phyloP scores from a whole-genome alignment of 768 basidiomycete genomes.

The Suillus hirtellus region DNA sequence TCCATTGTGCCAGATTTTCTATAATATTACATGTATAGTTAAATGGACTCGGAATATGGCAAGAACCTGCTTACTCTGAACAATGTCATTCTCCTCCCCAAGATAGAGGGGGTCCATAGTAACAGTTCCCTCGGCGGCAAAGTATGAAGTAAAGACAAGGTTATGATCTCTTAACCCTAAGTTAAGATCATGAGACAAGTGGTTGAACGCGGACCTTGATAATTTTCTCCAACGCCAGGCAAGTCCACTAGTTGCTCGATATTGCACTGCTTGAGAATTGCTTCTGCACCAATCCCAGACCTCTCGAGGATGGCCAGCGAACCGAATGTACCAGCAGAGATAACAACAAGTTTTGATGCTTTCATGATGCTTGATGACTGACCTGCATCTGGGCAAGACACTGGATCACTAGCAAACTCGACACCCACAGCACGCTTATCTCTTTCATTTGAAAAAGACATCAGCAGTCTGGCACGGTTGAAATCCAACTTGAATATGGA shows the following conservation, averaged over 20 bases:
- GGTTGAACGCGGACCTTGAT: conserved; percentile 29
- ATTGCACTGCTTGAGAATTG: conserved; percentile 28
- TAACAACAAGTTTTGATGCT: conserved; percentile 38
- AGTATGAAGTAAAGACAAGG: conserved; percentile 30
- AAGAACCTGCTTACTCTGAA: conserved; percentile 37
- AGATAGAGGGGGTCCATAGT: conserved; percentile 51
- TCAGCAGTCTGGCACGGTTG: background rate
- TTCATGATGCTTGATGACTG: conserved; percentile 19
- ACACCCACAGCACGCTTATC: conserved; percentile 39
- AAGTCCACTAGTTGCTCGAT: conserved; percentile 37
- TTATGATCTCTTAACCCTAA: conserved; percentile 29
- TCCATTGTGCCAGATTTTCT: conserved; percentile 31
- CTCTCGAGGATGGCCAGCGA: conserved; percentile 56
- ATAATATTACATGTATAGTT: background rate
- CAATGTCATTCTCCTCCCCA: conserved; percentile 30
- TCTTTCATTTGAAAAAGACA: conserved; percentile 18
- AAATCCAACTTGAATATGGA: background rate
- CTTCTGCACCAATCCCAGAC: conserved; percentile 42
- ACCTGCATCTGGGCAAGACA: conserved; percentile 20
- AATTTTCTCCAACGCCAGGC: conserved; percentile 46
- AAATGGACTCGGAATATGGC: background rate
- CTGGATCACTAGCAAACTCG: conserved; percentile 33
- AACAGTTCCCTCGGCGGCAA: conserved; percentile 43
- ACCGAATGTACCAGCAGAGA: conserved; percentile 42
- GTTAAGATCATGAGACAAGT: too few species aligned